Evolutionary conservation across 495 filamentous ascomycete species (phyloP).

Genomic region (Neurospora sp.): DNA sequence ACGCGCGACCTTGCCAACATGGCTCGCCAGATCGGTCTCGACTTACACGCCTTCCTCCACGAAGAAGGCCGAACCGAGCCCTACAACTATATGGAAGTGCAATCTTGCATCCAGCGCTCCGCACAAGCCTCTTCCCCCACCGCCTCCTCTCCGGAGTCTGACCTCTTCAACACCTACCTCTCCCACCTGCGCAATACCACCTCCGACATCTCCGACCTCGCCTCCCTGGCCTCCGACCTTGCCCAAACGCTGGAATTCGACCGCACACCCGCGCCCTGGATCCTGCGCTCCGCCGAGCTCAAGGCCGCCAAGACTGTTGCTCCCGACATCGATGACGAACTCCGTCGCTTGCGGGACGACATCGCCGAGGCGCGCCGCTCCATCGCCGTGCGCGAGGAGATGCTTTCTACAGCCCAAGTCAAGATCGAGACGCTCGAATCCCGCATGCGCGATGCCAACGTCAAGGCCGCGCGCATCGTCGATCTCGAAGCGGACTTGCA

Average conservation of each 20-base stretch:
- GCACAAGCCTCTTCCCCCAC: slow-evolving; percentile 23
- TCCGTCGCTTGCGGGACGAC: slow-evolving; percentile 65
- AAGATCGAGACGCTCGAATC: slow-evolving; percentile 89
- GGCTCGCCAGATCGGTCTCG: slow-evolving; percentile 55
- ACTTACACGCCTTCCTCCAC: slow-evolving; percentile 52
- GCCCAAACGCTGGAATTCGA: slow-evolving; percentile 81
- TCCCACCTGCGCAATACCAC: slow-evolving; percentile 57
- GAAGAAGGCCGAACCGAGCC: slow-evolving; percentile 66
- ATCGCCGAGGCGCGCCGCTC: slow-evolving; percentile 53
- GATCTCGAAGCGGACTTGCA: slow-evolving; percentile 53
- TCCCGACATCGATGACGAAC: slow-evolving; percentile 69
- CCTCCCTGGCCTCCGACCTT: slow-evolving; percentile 61
- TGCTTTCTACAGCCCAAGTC: slow-evolving; percentile 63
- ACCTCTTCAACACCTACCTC: slow-evolving; percentile 57
- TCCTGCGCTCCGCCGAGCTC: slow-evolving; percentile 68
- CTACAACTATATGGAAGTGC: slow-evolving; percentile 55
- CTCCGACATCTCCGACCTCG: slow-evolving; percentile 59
- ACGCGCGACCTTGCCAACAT: slow-evolving; percentile 59
- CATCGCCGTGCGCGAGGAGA: slow-evolving; percentile 55
- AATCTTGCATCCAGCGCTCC: slow-evolving; percentile 49
- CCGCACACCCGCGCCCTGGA: slow-evolving; percentile 62
- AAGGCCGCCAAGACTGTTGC: slow-evolving; percentile 67
- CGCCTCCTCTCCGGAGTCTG: slow-evolving; percentile 40
- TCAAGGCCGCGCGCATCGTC: slow-evolving; percentile 52
- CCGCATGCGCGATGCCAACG: slow-evolving; percentile 66